Evolutionary conservation across 768 basidiomycete genomes (phyloP).

Genomic region (Gloeopeniophorella convolvens): DNA sequence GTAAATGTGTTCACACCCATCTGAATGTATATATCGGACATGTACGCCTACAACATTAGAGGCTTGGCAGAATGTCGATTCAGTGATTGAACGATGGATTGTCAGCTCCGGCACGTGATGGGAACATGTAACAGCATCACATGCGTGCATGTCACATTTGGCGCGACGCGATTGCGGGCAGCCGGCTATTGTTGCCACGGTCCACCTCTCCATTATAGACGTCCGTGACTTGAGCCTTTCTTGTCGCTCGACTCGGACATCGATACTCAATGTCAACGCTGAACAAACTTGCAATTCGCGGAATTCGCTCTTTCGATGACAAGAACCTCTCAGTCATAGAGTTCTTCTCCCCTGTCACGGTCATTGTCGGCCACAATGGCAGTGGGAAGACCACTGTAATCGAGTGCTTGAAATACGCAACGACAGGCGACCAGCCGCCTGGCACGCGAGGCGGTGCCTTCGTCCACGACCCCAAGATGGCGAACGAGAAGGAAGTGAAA

Average conservation of each 20-base stretch:
- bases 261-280: constrained; percentile 58
- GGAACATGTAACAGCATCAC: no score
- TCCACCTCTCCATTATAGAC: no score
- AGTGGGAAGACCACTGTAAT: constrained; percentile 99
- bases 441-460: constrained; percentile 99
- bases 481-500: constrained; percentile 98
- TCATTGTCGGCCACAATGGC: constrained; percentile 98
- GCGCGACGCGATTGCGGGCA: constrained; percentile 4
- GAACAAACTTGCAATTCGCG: constrained; percentile 90
- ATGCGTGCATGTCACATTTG: no score
- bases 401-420: constrained; percentile 98
- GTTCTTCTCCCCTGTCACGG: constrained; percentile 95
- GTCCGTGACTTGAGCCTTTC: background rate
- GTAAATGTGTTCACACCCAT: no score
- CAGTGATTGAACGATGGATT: no score
- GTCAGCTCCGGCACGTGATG: no score
- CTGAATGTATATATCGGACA: no score
- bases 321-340: constrained; percentile 90
- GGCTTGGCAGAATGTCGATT: no score
- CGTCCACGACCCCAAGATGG: constrained; percentile 98
- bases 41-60: no score
- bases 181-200: no score
- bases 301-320: constrained; percentile 95
- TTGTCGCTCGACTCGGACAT: background rate
- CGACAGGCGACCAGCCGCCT: constrained; percentile 96